Percentiles rank a stretch among this genome's conserved stretches.
phyloP scores from a whole-genome alignment of 305 asterid species.

The Fraxinus nigra region DNA sequence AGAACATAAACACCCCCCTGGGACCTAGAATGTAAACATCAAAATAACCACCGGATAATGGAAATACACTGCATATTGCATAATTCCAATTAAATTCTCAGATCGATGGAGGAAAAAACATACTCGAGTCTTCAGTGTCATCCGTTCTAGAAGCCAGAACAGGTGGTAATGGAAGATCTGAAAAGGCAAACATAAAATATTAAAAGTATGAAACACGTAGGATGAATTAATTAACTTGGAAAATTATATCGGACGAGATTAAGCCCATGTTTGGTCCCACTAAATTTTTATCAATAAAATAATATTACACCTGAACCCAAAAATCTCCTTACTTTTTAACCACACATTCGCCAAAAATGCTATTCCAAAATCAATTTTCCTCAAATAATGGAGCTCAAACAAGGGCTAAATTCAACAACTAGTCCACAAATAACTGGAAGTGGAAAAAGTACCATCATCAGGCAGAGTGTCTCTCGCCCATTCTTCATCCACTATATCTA shows the following conservation, averaged over 20 bases:
- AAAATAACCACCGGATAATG: background rate
- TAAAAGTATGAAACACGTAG: background rate
- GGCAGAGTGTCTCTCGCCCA: conserved; percentile 92
- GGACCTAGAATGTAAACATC: background rate
- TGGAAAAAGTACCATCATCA: conserved; percentile 49
- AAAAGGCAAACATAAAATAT: background rate
- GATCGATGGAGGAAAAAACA: conserved; percentile 12
- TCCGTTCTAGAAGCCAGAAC: conserved; percentile 60
- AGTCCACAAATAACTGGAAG: background rate
- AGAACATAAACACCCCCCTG: background rate
- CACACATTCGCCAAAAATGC: no score
- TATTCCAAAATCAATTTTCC: no score
- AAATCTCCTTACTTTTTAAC: no score
- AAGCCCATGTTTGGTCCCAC: no score
- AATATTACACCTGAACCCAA: no score
- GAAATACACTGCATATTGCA: background rate
- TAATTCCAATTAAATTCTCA: background rate
- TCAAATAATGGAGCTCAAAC: no score
- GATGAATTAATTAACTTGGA: background rate
- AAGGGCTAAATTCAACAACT: background rate
- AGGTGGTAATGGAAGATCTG: conserved; percentile 77
- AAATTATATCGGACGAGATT: background rate
- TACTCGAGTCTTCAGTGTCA: conserved; percentile 76
- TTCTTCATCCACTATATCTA: conserved; percentile 83
- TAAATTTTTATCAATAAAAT: no score